These are phyloP conservation scores for Phytopythium ostracodes DNA, from an alignment of 352 stramenopile genomes.

Conservation along the genomic window DNA sequence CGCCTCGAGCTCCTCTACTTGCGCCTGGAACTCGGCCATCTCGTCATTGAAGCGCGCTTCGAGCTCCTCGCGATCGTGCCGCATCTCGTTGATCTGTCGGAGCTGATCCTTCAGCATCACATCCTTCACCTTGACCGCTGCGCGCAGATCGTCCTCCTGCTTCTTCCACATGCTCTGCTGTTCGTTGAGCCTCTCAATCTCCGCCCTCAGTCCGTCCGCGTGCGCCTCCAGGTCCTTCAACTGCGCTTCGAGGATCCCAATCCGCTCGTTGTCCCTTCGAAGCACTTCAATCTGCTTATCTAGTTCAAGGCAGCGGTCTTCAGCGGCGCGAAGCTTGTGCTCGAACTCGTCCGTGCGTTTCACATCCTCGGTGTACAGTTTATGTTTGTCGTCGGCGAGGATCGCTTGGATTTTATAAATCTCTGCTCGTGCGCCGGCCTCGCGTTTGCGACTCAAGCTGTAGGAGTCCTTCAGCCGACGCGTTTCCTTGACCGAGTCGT, in stretches of 20 bases:
- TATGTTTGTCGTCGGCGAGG: slow-evolving; percentile 45
- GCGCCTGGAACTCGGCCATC: slow-evolving; percentile 35
- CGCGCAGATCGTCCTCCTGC: slow-evolving; percentile 49
- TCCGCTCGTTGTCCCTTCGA: slow-evolving; percentile 14
- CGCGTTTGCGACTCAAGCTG: slow-evolving; percentile 41
- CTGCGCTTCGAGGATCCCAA: slow-evolving; percentile 18
- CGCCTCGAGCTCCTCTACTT: slow-evolving; percentile 60
- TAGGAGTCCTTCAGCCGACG: slow-evolving; percentile 41
- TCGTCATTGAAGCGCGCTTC: slow-evolving; percentile 49
- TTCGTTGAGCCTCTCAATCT: slow-evolving; percentile 22
- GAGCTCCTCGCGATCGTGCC: slow-evolving; percentile 17
- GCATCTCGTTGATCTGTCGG: slow-evolving; percentile 47
- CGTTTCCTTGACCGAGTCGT: slow-evolving; percentile 31
- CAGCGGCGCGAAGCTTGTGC: slow-evolving; percentile 26
- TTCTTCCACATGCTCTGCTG: slow-evolving; percentile 23
- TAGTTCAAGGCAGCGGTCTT: slow-evolving; percentile 18
- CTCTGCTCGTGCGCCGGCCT: slow-evolving; percentile 36
- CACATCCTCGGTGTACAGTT: slow-evolving; percentile 39
- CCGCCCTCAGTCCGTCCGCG: slow-evolving; percentile 17
- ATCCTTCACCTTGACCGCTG: slow-evolving; percentile 65
- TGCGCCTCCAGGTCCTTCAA: slow-evolving; percentile 15
- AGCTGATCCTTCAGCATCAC: slow-evolving; percentile 67
- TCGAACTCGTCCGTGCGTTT: slow-evolving; percentile 42
- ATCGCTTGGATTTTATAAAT: slow-evolving; percentile 38
- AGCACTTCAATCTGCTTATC: slow-evolving; percentile 27